Base-by-base conservation (phyloP, 345 rosid genomes). In the Bretschneidera sinensis region DNA sequence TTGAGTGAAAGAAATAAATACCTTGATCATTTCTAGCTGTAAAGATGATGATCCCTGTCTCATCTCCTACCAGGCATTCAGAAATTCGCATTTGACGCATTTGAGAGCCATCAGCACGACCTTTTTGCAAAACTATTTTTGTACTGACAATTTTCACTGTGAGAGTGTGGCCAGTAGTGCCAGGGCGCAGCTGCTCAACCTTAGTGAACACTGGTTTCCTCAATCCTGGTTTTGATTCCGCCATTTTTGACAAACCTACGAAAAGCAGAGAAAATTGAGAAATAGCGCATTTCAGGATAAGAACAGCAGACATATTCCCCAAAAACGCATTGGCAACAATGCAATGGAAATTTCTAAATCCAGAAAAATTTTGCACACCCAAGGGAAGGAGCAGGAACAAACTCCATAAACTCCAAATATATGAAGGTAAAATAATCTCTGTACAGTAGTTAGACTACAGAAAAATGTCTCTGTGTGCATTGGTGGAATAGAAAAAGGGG, bases 21-120 rank as follows among this genome's bases (percentile, higher is more conserved):
- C 97, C 97, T 90, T 87, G 99, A 67, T 87, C 97, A 78, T 87
- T 87, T 68, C 97, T 84, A 55, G 99, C 95, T 0, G 91, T 85
- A 48, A 94, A 94, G 60, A 94, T 66, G 33, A 94, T 74, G 67
- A 94, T 74, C 67, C 96, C 97, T 0, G 97, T 89, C 74, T 89
- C 99, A 52, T 94, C 99, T 31, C 97, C 99, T 3, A 94, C 85
- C 83, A 94, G 75, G 65, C 88, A 81, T 71, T 94, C 98, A 55
- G 96, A 85, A 74, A 82, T 72, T 9, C 87, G 74, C 82, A 82
- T 81, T 63, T 89, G 95, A 25, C 98, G 91, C 33, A 74, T 64
- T 66, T 83, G 89, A 67, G 85, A 72, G 61, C 87, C 89, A 71
- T 78, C 84, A 17, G 78, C 65, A 31, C 88, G 97, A 57, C 92